Base-by-base conservation (phyloP, 2,329 filamentous ascomycete genomes). In the Xylariales sp. region DNA sequence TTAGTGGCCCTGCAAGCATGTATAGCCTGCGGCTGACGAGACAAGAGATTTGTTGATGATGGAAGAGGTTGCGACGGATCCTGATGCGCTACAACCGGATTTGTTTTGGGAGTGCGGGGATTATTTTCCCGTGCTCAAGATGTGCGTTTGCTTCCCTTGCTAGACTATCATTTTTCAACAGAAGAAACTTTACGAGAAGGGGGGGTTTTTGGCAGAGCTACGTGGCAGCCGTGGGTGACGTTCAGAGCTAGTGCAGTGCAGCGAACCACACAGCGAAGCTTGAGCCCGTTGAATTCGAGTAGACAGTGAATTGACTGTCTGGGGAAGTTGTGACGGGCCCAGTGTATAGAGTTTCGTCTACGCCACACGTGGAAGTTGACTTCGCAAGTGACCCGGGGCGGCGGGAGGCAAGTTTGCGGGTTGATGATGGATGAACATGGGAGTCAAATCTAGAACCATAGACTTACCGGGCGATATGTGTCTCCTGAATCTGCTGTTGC, bases 401-500 rank as follows among this genome's bases (percentile, higher is more conserved):
- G 28, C 21, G 22, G 20, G 7, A 18, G 5, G n/a, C n/a, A n/a
- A 20, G 22, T n/a, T 14, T 27, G 28, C 22, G 22, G n/a, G n/a
- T n/a, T n/a, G n/a, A n/a, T n/a, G n/a, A n/a, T n/a, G n/a, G n/a
- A n/a, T n/a, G n/a, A n/a, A n/a, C n/a, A n/a, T n/a, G n/a, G n/a
- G n/a, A n/a, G n/a, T n/a, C n/a, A n/a, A n/a, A n/a, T n/a, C n/a
- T n/a, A n/a, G n/a, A 27, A 34, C 8, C 14, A 20, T 32, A 25
- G 24, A 60, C 57, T 62, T 50, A 62, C 76, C 57, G 76, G 74
- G 62, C 76, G 74, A 63, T 80, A 80, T 50, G 66, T 80, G 57
- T 80, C 76, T 63, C 73, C 73, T 55, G 73, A 71, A 56, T 80
- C 76, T 61, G 76, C 76, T 80, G 63, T 56, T 63, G 51, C 61